Evolutionary conservation across 1,284 basidiomycete genomes (phyloP), one percentile per base, ranked within the genome.

Genomic region (Cystobasidium slooffiae): DNA sequence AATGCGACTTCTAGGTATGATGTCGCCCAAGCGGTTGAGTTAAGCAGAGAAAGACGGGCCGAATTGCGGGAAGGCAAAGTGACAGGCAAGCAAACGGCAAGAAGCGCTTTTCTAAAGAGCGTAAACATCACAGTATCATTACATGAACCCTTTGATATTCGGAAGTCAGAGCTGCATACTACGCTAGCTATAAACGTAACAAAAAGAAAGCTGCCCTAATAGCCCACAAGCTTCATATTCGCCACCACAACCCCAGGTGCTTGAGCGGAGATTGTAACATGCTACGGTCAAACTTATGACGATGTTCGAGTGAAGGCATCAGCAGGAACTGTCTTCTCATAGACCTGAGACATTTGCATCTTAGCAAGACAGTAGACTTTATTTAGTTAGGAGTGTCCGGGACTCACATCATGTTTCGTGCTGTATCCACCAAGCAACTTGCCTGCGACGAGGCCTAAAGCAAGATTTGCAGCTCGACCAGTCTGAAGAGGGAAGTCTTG

Each of bases 401-500:
- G 18, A 43, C 64, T 20, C 44, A 65, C 53, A 52, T 65, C 62
- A 55, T 73, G 63, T 53, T 66, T 65, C 2, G 70, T 73, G 47
- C 63, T 46, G 53, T 73, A 73, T 24, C 70, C 70, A 39, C 59
- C 70, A 2, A 73, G 43, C 39, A 51, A 59, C 22, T 73, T 73
- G 62, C 70, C 70, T 22, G 66, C 44, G 37, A 55, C 43, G 3
- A 72, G 39, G 10, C 70, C 70, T 49, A 47, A 31, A 44, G 52
- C 62, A 16, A 47, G 59, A 55, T 73, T 73, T 51, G 70, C 70
- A 18, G 52, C 22, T 22, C 55, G 22, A 24, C 70, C 70, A 49
- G 62, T 65, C 31, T 58, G 22, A 24, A 66, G 62, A n/a, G 70
- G 70, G 70, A 73, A 65, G 63, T 73, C 70, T 18, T 65, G 62